phyloP scores from a whole-genome alignment of 2,329 filamentous ascomycete genomes.

The Verticillium albo-atrum region DNA sequence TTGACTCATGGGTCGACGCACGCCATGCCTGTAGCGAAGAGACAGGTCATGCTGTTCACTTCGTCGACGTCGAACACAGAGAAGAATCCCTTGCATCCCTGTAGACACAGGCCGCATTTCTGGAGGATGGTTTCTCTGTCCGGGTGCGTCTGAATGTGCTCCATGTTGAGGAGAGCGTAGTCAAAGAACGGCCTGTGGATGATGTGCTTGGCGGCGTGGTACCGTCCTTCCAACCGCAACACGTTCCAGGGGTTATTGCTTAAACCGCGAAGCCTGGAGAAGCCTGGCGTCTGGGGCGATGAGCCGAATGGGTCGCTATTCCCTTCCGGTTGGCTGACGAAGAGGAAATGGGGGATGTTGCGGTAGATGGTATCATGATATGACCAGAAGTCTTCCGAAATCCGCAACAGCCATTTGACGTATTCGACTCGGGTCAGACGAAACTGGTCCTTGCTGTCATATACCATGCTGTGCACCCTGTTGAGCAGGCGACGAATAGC shows the following conservation, averaged over 20 bases:
- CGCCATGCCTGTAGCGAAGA: conserved; percentile 24
- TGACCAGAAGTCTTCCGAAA: conserved; percentile 19
- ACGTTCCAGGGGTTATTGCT: conserved; percentile 25
- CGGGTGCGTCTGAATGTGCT: conserved; percentile 17
- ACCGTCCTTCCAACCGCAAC: conserved; percentile 19
- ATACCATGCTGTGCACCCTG: conserved; percentile 22
- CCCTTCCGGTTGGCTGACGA: conserved; percentile 11
- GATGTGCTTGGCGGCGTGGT: conserved; percentile 24
- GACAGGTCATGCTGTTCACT: conserved; percentile 18
- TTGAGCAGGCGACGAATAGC: conserved; percentile 23
- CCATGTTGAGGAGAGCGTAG: conserved; percentile 19
- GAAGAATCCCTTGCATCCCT: conserved; percentile 20
- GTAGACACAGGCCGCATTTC: conserved; percentile 15
- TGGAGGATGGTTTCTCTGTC: conserved; percentile 15
- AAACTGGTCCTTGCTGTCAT: conserved; percentile 20
- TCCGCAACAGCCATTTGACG: conserved; percentile 18
- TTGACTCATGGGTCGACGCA: conserved; percentile 8
- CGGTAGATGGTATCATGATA: conserved; percentile 21
- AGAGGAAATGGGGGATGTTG: conserved; percentile 19
- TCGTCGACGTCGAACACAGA: conserved; percentile 20
- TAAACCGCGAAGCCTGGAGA: conserved; percentile 6
- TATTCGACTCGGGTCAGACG: conserved; percentile 16
- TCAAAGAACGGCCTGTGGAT: conserved; percentile 24
- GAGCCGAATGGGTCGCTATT: background rate
- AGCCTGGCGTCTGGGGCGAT: conserved; percentile 6